Evolutionary conservation across 2,329 filamentous ascomycete genomes (phyloP), one percentile per base, ranked within the genome.

Genomic region (Lachnellula cervina): DNA sequence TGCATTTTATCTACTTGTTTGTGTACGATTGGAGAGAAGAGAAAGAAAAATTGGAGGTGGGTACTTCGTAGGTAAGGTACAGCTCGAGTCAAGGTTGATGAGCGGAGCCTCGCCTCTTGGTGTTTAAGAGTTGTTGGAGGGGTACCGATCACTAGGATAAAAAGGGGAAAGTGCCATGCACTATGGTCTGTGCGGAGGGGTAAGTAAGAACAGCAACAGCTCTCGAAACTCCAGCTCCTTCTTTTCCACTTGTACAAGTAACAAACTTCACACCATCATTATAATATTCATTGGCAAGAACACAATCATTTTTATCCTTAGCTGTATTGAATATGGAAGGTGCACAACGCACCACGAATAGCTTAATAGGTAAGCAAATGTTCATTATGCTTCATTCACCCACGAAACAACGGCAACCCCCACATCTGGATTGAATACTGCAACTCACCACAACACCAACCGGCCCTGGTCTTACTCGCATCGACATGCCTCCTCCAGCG

Each of bases 1-100:
- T 91, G 87, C 88, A 90, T 90, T 53, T 64, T 80, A 66, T 50
- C 17, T 40, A 19, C 49, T 32, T 47, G 11, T 45, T 32, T 17
- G 32, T 43, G 42, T 8, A 28, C 13, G 43, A n/a, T 37, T 43
- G 37, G 9, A 21, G 49, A 38, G 32, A 4, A 21, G 8, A 17
- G 44, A 47, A 17, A 38, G 21, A 42, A 25, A 17, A 28, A 48
- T 42, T 19, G 28, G 38, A 25, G 37, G 28, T 17, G 14, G 23
- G 37, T 16, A 42, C n/a, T 8, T 17, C 1, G 16, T 19, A 32
- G 28, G 28, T 11, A 32, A 32, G 28, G 28, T 11, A 32, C 14
- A 42, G 40, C 38, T 45, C 25, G 35, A 48, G n/a, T n/a, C n/a
- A n/a, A n/a, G n/a, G 43, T 38, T 49, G 49, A 55, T 42, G 35